phyloP scores from a whole-genome alignment of 2,329 filamentous ascomycete genomes.

The Myriangium duriaei region DNA sequence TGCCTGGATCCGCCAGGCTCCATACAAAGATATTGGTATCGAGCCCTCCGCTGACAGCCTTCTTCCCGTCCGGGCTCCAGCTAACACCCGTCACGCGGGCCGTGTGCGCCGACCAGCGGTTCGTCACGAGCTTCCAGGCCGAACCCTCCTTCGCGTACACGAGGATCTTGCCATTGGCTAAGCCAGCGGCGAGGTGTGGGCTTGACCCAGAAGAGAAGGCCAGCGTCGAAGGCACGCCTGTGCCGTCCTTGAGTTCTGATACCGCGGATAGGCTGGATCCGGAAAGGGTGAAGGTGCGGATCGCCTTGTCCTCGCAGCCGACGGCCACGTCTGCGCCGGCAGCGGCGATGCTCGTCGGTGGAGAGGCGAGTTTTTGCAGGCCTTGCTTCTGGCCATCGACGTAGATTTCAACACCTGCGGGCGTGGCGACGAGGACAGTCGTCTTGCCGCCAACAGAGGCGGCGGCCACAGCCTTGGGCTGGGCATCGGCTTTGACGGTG shows the following conservation, averaged over 20 bases:
- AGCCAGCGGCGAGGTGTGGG: conserved; percentile 63
- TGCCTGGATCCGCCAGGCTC: conserved; percentile 73
- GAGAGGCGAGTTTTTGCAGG: conserved; percentile 43
- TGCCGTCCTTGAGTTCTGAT: conserved; percentile 52
- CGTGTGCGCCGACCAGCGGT: conserved; percentile 63
- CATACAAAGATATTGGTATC: conserved; percentile 91
- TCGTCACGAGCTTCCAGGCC: conserved; percentile 62
- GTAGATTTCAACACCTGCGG: conserved; percentile 47
- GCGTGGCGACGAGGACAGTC: conserved; percentile 39
- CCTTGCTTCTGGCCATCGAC: conserved; percentile 38
- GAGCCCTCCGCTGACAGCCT: conserved; percentile 70
- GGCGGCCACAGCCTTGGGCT: conserved; percentile 63
- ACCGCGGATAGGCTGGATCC: conserved; percentile 36
- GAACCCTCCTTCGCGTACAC: conserved; percentile 48
- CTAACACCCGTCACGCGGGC: conserved; percentile 54
- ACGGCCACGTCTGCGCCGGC: conserved; percentile 57
- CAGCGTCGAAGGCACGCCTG: conserved; percentile 63
- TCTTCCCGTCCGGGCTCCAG: conserved; percentile 68
- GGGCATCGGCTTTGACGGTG: conserved; percentile 55
- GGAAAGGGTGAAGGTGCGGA: conserved; percentile 59
- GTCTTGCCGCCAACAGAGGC: conserved; percentile 43
- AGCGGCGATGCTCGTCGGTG: conserved; percentile 57
- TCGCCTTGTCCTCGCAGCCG: conserved; percentile 59
- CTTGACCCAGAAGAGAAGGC: conserved; percentile 70
- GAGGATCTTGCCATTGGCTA: conserved; percentile 73